Base-by-base conservation (phyloP, 192 early-diverging fungal species). In the Backusella australiensis region DNA sequence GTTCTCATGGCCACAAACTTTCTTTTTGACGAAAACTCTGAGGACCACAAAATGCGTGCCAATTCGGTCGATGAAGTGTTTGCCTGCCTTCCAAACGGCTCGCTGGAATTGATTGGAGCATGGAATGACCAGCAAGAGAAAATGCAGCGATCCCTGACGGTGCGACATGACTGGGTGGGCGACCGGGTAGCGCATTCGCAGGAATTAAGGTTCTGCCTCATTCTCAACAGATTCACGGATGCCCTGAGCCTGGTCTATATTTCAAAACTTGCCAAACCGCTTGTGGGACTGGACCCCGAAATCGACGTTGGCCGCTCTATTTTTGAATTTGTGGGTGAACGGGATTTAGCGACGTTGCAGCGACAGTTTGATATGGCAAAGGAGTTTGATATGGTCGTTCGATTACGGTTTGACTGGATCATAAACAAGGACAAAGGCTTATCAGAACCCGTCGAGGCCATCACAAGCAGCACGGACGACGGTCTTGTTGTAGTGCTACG, bases 331-430 rank as follows among this genome's bases (percentile, higher is more conserved):
- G 73, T 79, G 5, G 11, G 23, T 0, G 42, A 66, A 5, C 36
- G 34, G 44, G 78, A 79, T 38, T 1, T 29, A 12, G 11, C 23
- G 3, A 12, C 9, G 0, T 23, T 79, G 44, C 46, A 71, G 26
- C 38, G 17, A 5, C 78, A 79, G 29, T 36, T 68, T 26, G 39
- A 38, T n/a, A 15, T 70, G 41, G 78, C 73, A 23, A 74, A 75
- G 38, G 32, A 66, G 32, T 34, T 46, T 34, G 34, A 67, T 69
- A 70, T 69, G 23, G 41, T 75, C 1, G 72, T 70, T 14, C 63
- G 73, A 12, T 23, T 79, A 12, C 72, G 72, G 17, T 79, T 79
- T 75, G 71, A 78, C 29, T 78, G 77, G 77, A 42, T 78, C 14
- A 44, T 75, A 2, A 68, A 74, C 65, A 8, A 34, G 11, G 29